Base-by-base conservation (phyloP, 2,329 filamentous ascomycete species). In the Elsinoe australis region DNA sequence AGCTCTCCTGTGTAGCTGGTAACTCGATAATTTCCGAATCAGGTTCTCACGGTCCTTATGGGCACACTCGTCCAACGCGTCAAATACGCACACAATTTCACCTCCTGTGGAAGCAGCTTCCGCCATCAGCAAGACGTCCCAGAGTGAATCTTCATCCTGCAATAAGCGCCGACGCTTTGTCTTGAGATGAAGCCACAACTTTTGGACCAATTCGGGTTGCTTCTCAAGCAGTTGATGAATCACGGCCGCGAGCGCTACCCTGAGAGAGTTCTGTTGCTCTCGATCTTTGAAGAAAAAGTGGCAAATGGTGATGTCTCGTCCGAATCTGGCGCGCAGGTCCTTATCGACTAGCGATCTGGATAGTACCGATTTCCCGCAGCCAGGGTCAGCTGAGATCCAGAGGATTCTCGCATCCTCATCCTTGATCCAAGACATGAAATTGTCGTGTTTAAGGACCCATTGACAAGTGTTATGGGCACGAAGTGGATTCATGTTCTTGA, bases 221-320 rank as follows among this genome's bases (percentile, higher is more conserved):
- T 55, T 29, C 5, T 21, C 44, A 45, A 67, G 66, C 1, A 69
- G 53, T 42, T 70, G 64, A 54, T 68, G 64, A 0, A 69, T 56
- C 10, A 68, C 19, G 5, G 63, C 60, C 32, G 60, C 67, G 1
- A 70, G 35, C 3, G 63, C 65, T 4, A 17, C 55, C 6, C 50
- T 33, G 31, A 62, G 32, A 28, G 42, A 52, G 18, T 63, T 60
- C 46, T 68, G 62, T 1, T 61, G 54, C 0, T 62, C 54, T 32
- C 66, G 62, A 26, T 67, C 62, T 36, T 67, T 64, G 50, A 67
- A 67, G 54, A 68, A 69, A 53, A 66, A 69, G 44, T 61, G 66
- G 4, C 61, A 55, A 1, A 57, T 56, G 21, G 50, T 54, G 5
- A 33, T n/a, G 4, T 4, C 15, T 18, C 15, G 6, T 32, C n/a